phyloP scores from a whole-genome alignment of 1,139 yeast genomes.

The Yamadazyma diddensiae region DNA sequence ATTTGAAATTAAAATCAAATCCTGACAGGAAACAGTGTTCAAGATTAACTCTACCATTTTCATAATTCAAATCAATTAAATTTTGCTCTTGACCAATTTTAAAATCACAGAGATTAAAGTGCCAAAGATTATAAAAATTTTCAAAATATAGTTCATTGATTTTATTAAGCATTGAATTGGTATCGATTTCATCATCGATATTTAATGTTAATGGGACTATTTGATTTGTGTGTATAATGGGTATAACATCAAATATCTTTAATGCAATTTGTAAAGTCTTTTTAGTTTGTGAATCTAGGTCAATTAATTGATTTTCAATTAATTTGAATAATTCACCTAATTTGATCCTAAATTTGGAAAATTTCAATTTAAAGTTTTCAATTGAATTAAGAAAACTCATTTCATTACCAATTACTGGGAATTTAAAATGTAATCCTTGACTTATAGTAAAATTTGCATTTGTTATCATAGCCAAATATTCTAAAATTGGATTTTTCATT shows the following conservation, averaged over 20 bases:
- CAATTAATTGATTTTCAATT: slow-evolving; percentile 51
- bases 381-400: slow-evolving; percentile 59
- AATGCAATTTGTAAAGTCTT: slow-evolving; percentile 46
- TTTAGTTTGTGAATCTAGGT: slow-evolving; percentile 27
- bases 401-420: slow-evolving; percentile 71
- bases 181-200: slow-evolving; percentile 6
- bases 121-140: slow-evolving; percentile 75
- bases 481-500: slow-evolving; percentile 61
- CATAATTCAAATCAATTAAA: slow-evolving; percentile 26
- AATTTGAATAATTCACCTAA: slow-evolving; percentile 65
- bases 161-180: slow-evolving; percentile 26
- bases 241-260: slow-evolving; percentile 61
- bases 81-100: slow-evolving; percentile 21
- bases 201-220: slow-evolving; percentile 39
- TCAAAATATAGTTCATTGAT: slow-evolving; percentile 57
- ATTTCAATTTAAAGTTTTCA: slow-evolving; percentile 60
- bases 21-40: slow-evolving; percentile 33
- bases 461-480: slow-evolving; percentile 64
- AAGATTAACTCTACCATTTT: slow-evolving; percentile 21
- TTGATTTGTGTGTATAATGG: slow-evolving; percentile 49
- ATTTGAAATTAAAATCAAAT: slow-evolving; percentile 30
- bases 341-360: slow-evolving; percentile 60
- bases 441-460: slow-evolving; percentile 72
- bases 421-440: slow-evolving; percentile 70
- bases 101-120: slow-evolving; percentile 66